Base-by-base conservation (phyloP, 495 filamentous ascomycete species). In the Neurospora pannonica region DNA sequence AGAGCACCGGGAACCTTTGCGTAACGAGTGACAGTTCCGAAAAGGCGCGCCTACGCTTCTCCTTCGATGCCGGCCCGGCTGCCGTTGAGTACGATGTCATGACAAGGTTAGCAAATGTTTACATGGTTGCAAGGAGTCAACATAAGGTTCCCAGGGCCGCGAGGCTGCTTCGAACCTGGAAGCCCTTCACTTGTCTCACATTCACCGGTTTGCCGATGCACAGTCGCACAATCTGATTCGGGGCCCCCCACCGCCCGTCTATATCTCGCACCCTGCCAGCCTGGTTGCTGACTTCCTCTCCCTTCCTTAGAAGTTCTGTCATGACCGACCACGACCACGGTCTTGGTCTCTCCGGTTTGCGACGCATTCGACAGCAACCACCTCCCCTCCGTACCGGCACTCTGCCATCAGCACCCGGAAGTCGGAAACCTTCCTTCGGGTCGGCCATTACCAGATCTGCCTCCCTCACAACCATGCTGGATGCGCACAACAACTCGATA, bases 311-410 rank as follows among this genome's bases (percentile, higher is more conserved):
- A 81, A 84, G 85, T 75, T 79, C 86, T 48, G 80, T 89, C 76
- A 86, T 88, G 78, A 85, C 85, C 71, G 87, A 89, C 74, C 87
- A 89, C 79, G 87, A 89, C 73, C 87, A 88, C 78, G 87, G 87
- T 39, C 77, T 89, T 70, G 87, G 87, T 48, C 82, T 85, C 42
- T 95, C 94, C 71, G 96, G 96, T 73, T 87, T 99, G 78, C 90
- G 94, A 80, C 92, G 96, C 77, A 98, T 98, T 82, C 92, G 96
- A 75, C 95, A 97, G 80, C 91, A 93, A 77, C 92, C 81, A 74
- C 85, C 90, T 76, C 88, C 87, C 70, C 85, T 88, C 60, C 89
- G 89, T 80, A 88, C 87, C 69, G 88, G 90, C 72, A 92, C 91
- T 62, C 83, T 90, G 72, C 90, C 90, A 73, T 86, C 84, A 71